Base-by-base conservation (phyloP, 2,329 filamentous ascomycete species). In the Diaporthe citriasiana region DNA sequence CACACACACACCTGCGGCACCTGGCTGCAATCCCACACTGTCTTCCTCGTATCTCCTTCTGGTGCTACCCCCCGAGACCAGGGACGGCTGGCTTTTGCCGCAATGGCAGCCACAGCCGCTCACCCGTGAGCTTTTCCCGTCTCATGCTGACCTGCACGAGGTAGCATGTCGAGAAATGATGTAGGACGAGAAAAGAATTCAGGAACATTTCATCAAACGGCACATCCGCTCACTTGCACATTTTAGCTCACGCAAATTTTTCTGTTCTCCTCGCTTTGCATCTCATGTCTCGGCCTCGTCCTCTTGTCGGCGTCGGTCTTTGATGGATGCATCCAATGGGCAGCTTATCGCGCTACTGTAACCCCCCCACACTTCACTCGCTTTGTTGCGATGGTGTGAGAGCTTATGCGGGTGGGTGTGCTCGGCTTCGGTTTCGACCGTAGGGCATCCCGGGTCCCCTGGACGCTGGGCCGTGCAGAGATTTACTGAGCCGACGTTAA, bases 361-460 rank as follows among this genome's bases (percentile, higher is more conserved):
- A 27, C 22, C 35, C 57, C 8, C 17, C 7, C 30, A 35, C 33
- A 22, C 57, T 30, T 30, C 45, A 22, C 53, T 68, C 47, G 47
- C 63, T 53, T 68, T 68, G 63, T 68, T 66, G 63, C 47, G 63
- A 68, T 66, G 45, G 60, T 50, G 60, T 65, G 45, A 2, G 30
- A 35, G 63, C 25, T 15, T 35, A 50, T 50, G 45, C 22, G 45
- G 27, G 60, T 50, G 60, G 45, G 45, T 68, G 45, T 68, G 63
- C 63, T 53, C 63, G 63, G 63, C 63, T 68, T 68, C 63, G 45
- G 63, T 68, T 53, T 68, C 47, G 63, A 40, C 63, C 47, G 63
- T 38, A 51, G 33, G 12, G 45, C 45, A 51, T 8, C 30, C 60
- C 45, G 60, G 30, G 27, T 50, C 60, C 60, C 57, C 56, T 33